Evolutionary conservation across 805 yeast species (phyloP).

Genomic region (Schwanniomyces pseudopolymorphus): DNA sequence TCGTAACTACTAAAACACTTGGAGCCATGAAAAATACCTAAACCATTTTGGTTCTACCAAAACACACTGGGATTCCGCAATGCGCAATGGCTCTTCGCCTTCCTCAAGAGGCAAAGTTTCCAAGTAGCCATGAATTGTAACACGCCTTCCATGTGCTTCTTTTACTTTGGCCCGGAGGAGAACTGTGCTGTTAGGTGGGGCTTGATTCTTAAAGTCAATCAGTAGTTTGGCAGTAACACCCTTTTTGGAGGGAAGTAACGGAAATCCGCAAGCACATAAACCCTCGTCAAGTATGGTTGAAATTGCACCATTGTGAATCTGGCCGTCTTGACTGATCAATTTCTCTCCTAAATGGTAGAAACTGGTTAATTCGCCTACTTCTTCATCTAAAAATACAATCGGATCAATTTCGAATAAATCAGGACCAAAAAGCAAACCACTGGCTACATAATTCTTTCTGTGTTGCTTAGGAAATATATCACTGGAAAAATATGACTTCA

Average conservation of each 20-base stretch:
- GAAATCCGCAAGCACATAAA: slow-evolving; percentile 82
- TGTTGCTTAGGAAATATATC: slow-evolving; percentile 55
- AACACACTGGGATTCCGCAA: slow-evolving; percentile 67
- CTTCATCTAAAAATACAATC: slow-evolving; percentile 53
- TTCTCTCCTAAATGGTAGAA: slow-evolving; percentile 71
- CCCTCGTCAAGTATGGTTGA: slow-evolving; percentile 83
- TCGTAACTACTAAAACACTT: slow-evolving; percentile 9
- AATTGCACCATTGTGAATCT: slow-evolving; percentile 78
- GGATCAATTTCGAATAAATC: slow-evolving; percentile 76
- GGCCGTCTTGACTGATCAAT: slow-evolving; percentile 66
- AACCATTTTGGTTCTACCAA: slow-evolving; percentile 90
- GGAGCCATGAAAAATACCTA: slow-evolving; percentile 56
- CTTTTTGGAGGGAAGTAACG: slow-evolving; percentile 69
- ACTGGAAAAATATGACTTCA: slow-evolving; percentile 12
- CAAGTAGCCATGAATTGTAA: slow-evolving; percentile 67
- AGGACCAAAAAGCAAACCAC: slow-evolving; percentile 70
- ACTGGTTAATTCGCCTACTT: slow-evolving; percentile 54
- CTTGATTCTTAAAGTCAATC: slow-evolving; percentile 64
- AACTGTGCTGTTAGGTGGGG: slow-evolving; percentile 61
- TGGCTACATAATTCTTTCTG: slow-evolving; percentile 61
- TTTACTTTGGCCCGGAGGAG: slow-evolving; percentile 66
- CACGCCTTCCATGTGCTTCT: slow-evolving; percentile 76
- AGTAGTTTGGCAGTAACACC: slow-evolving; percentile 87
- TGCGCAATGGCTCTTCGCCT: slow-evolving; percentile 27
- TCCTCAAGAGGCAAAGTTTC: slow-evolving; percentile 45